phyloP scores from a whole-genome alignment of 495 filamentous ascomycete genomes.

The Trichocladium antarcticum region DNA sequence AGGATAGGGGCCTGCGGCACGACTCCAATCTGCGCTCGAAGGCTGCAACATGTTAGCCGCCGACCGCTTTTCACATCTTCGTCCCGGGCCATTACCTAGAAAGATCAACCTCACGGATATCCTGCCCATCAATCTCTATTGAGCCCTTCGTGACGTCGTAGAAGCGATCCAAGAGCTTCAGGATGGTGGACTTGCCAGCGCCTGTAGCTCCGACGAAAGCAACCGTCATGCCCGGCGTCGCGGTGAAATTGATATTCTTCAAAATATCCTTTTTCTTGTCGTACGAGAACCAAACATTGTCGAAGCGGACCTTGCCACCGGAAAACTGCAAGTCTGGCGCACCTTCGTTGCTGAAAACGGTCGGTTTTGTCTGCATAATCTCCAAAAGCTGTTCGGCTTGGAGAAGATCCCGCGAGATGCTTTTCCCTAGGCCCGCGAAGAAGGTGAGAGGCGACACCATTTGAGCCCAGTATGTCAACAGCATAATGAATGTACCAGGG shows the following conservation, averaged over 20 bases:
- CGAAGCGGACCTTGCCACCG: constrained; percentile 52
- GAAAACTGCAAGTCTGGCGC: constrained; percentile 46
- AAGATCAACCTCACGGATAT: constrained; percentile 57
- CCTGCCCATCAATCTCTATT: constrained; percentile 64
- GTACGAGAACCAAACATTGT: constrained; percentile 58
- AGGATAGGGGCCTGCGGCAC: constrained; percentile 59
- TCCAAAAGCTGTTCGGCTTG: constrained; percentile 63
- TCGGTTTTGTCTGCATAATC: constrained; percentile 56
- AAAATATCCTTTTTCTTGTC: constrained; percentile 55
- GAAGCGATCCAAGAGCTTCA: constrained; percentile 60
- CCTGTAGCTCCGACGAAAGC: constrained; percentile 72
- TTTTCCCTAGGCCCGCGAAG: constrained; percentile 51
- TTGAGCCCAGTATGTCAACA: constrained; percentile 60
- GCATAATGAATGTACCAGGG: constrained; percentile 59
- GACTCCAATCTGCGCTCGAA: constrained; percentile 58
- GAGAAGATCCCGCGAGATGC: constrained; percentile 50
- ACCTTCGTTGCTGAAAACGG: constrained; percentile 44
- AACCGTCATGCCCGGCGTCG: constrained; percentile 50
- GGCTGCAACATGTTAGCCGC: constrained; percentile 31
- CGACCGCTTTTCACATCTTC: background rate
- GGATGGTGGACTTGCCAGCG: constrained; percentile 64
- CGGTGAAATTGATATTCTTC: constrained; percentile 52
- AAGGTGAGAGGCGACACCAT: constrained; percentile 50
- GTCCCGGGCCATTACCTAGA: constrained; percentile 29
- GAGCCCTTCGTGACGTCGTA: constrained; percentile 55